Evolutionary conservation across 208 protist species (phyloP).

Genomic region (Trypanosoma scelopori): DNA sequence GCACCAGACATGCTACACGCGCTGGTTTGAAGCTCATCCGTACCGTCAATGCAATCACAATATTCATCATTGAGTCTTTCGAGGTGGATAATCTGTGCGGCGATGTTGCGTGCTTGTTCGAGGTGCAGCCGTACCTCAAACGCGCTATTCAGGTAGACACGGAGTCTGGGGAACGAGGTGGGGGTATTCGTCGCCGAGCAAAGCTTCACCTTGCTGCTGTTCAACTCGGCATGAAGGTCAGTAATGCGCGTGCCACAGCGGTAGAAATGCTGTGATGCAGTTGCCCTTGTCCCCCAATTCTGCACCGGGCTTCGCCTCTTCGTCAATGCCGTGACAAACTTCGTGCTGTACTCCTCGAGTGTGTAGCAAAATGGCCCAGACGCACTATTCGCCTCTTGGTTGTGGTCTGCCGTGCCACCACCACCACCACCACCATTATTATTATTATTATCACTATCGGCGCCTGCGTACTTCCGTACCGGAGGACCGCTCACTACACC

Average conservation of each 20-base stretch:
- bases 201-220: constrained; percentile 30
- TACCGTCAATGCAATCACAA: constrained; percentile 83
- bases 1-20: constrained; percentile 76
- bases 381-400: neutral
- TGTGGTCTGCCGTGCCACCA: neutral
- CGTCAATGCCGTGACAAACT: constrained; percentile 22
- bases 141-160: constrained; percentile 48
- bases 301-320: constrained; percentile 5
- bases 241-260: constrained; percentile 68
- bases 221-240: constrained; percentile 44
- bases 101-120: constrained; percentile 38
- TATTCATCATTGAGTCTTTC: constrained; percentile 75
- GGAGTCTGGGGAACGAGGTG: constrained; percentile 34
- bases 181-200: constrained; percentile 22
- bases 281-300: neutral
- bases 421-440: neutral
- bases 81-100: constrained; percentile 57
- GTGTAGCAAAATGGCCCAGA: constrained; percentile 52
- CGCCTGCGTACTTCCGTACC: neutral
- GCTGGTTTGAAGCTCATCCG: constrained; percentile 72
- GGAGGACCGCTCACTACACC: neutral
- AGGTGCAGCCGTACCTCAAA: constrained; percentile 51
- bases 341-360: constrained; percentile 59
- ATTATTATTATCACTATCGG: neutral
- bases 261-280: constrained; percentile 32